phyloP scores from a whole-genome alignment of 2,329 filamentous ascomycete genomes.

The Teratosphaeria zuluensis region DNA sequence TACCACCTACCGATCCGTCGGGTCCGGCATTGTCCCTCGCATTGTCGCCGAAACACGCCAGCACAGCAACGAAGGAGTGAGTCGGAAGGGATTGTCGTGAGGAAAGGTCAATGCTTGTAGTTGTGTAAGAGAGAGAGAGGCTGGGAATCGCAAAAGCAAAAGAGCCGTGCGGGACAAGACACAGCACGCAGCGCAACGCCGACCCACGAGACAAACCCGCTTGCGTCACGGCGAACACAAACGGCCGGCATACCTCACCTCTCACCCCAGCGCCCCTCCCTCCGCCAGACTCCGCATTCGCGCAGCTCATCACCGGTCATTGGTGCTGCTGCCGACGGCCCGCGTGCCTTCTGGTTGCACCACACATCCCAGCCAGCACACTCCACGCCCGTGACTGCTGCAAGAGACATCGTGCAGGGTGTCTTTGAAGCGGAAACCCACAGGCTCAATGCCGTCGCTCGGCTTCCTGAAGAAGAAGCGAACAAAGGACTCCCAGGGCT shows the following conservation, averaged over 20 bases:
- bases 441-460: constrained; percentile 71
- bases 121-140: neutral
- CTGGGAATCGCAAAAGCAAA: neutral
- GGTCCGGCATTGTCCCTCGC: neutral
- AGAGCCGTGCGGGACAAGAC: neutral
- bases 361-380: neutral
- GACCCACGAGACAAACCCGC: neutral
- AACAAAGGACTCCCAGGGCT: constrained; percentile 68
- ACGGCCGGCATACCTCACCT: neutral
- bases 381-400: neutral
- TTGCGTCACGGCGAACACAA: neutral
- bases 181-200: neutral
- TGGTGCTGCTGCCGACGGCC: neutral
- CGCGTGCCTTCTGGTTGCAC: neutral
- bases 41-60: neutral
- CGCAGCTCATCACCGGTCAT: neutral
- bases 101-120: neutral
- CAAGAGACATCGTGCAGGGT: neutral
- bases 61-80: neutral
- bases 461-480: constrained; percentile 98
- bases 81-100: neutral
- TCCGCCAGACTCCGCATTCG: neutral
- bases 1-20: neutral
- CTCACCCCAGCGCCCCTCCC: neutral
- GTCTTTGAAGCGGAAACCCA: constrained; percentile 4